Evolutionary conservation across 2,329 filamentous ascomycete genomes (phyloP), one percentile per base, ranked within the genome.

Genomic region (Diaporthe ampelina): DNA sequence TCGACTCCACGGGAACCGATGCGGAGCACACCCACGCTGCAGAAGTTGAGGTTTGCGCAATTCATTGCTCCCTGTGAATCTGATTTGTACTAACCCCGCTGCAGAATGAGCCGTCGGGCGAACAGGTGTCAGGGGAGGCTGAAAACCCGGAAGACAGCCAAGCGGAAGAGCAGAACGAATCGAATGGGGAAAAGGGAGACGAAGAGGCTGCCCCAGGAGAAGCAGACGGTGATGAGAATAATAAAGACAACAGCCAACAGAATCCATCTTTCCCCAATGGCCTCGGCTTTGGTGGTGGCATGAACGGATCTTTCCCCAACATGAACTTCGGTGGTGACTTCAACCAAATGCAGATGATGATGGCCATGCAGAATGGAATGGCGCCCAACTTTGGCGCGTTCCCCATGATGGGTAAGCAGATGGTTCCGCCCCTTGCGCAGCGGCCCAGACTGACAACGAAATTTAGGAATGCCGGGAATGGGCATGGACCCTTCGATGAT

Each of bases 401-500:
- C 80, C 88, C 93, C 70, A 95, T 96, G 91, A 98, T 98, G 94
- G 94, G 95, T 98, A 90, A 82, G 94, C 88, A 63, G 13, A 17
- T 6, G n/a, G 43, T 29, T 37, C 45, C 17, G n/a, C n/a, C 6
- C 24, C 19, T 13, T 8, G 2, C 26, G 7, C 50, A 26, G n/a
- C 37, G 37, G 37, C 73, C 73, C 65, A 65, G 32, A 75, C 82
- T 87, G 79, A 84, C 76, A 65, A 21, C 29, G 29, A 24, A 0
- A 77, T 32, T 1, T 78, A 94, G 94, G 91, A 81, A 95, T 97
- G 93, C 87, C 93, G 78, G 91, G 91, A 80, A 95, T 96, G 93
- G 90, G 90, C 84, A 97, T 97, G 94, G 94, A 95, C 88, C 91
- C 92, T 75, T 91, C 92, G 88, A 85, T 87, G 83, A 93, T 93